Base-by-base conservation (phyloP, 768 basidiomycete species). In the Russula abietina region DNA sequence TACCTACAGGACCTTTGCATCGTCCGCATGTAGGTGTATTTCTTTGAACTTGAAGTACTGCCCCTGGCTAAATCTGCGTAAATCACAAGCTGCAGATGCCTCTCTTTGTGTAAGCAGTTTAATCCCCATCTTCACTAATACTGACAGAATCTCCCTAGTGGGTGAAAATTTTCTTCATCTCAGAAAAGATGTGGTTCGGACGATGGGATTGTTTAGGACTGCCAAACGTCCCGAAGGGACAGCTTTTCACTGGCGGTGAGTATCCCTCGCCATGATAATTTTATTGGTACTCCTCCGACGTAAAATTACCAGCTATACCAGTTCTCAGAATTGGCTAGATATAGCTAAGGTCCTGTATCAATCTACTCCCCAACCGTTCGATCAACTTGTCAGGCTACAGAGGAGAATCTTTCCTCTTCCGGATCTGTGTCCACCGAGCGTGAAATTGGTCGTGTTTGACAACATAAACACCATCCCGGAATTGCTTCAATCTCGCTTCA, bases 61-160 rank as follows among this genome's bases (percentile, higher is more conserved):
- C 12, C 11, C 11, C 32, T 19, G 9, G n/a, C 53, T 64, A 10
- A 64, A 9, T 36, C 9, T 6, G 26, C 33, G 19, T 26, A 12
- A 60, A 55, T 8, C 11, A 59, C 19, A 49, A 64, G 62, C 36
- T 64, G 32, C 16, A 51, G 58, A 43, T 64, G 62, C 45, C 48
- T 64, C 3, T 64, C 54, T n/a, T 49, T 64, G 4, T 41, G 62
- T 64, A 41, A 3, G 62, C 55, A 36, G n/a, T 55, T 16, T n/a
- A 7, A 5, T 50, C 9, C 26, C 4, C 19, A 24, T 50, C 51
- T 12, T 36, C 17, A 56, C 62, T 1, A 14, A 24, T 22, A 30
- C 53, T 55, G 58, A 55, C 32, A 14, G 2, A 19, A 43, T 19
- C 6, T 1, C 22, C 9, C 1, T 36, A 64, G 62, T 64, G 4